phyloP scores from a whole-genome alignment of 179 eudicot genomes.

The Spergularia azorica region DNA sequence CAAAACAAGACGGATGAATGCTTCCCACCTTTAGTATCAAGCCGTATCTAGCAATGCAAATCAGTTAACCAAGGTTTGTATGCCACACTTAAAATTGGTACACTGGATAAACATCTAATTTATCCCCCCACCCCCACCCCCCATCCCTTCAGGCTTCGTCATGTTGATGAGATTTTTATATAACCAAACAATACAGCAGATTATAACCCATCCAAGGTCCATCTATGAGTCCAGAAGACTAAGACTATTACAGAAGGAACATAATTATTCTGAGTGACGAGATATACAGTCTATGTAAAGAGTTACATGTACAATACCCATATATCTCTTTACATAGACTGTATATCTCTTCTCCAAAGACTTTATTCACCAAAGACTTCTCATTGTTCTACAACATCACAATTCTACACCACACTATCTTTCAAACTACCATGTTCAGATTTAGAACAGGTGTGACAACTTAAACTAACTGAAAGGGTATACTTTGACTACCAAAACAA shows the following conservation, averaged over 20 bases:
- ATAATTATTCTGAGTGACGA: no score
- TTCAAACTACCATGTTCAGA: neutral
- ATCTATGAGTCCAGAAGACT: no score
- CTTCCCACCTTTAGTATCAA: conserved; percentile 85
- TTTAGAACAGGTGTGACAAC: neutral
- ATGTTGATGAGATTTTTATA: no score
- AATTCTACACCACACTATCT: neutral
- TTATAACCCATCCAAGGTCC: no score
- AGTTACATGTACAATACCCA: no score
- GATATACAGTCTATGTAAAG: no score
- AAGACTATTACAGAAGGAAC: no score
- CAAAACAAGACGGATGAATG: conserved; percentile 77
- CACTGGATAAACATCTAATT: neutral
- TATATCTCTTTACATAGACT: no score
- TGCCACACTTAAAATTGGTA: neutral
- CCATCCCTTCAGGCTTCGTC: no score
- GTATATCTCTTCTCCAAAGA: no score
- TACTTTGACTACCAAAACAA: no score
- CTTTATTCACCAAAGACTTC: neutral
- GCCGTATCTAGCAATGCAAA: conserved; percentile 62
- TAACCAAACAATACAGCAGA: no score
- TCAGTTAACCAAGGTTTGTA: neutral
- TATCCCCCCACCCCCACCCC: neutral
- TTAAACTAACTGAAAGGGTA: neutral
- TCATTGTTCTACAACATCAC: neutral